phyloP scores from a whole-genome alignment of 805 yeast species.

The Diddensiella transvaalensis region DNA sequence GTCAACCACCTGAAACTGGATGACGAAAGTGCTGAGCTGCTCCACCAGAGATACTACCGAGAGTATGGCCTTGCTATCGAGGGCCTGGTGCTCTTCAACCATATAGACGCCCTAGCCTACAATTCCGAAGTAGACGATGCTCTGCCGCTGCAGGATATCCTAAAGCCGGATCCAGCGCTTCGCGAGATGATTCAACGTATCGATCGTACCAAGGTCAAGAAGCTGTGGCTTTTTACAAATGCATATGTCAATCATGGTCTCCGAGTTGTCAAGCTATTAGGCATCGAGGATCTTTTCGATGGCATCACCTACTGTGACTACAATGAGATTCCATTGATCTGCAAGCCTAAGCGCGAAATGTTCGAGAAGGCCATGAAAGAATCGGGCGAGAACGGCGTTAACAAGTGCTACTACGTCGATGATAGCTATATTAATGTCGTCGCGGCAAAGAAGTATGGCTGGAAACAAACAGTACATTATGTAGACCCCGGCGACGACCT shows the following conservation, averaged over 20 bases:
- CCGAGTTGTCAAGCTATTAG: conserved; percentile 73
- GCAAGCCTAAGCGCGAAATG: conserved; percentile 82
- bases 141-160: conserved; percentile 75
- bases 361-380: conserved; percentile 55
- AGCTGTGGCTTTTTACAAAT: conserved; percentile 90
- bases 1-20: conserved; percentile 55
- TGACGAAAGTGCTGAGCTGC: conserved; percentile 67
- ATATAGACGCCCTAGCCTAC: conserved; percentile 84
- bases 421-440: conserved; percentile 77
- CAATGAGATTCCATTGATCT: conserved; percentile 53
- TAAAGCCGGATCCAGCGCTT: conserved; percentile 48
- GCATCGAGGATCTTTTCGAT: conserved; percentile 89
- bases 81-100: conserved; percentile 64
- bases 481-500: conserved; percentile 66
- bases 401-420: conserved; percentile 72
- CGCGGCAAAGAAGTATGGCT: conserved; percentile 69
- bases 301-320: conserved; percentile 95
- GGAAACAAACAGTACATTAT: conserved; percentile 67
- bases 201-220: conserved; percentile 53
- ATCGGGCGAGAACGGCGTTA: conserved; percentile 52
- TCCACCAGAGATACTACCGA: conserved; percentile 74
- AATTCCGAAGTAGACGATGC: conserved; percentile 89
- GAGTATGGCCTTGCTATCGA: conserved; percentile 91
- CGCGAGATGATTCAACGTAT: conserved; percentile 32
- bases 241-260: conserved; percentile 90